Base-by-base conservation (phyloP, 805 yeast genomes). In the Naumovozyma dairenensis region DNA sequence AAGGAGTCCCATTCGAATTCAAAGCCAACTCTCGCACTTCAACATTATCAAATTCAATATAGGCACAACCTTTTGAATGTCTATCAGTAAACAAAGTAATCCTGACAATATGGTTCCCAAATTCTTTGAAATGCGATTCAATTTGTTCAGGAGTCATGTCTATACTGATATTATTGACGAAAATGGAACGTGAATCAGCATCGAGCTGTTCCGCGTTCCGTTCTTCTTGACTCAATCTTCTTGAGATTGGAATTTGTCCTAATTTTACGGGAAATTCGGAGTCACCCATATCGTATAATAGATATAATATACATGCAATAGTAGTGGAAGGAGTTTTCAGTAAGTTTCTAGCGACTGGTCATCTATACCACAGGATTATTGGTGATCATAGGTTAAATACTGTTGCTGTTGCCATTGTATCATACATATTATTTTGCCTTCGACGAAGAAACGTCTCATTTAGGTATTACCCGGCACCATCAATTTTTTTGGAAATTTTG, bases 51-150 rank as follows among this genome's bases (percentile, higher is more conserved):
- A 74, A 78, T 43, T 80, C 77, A 21, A 78, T 62, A 43, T 74
- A 78, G 1, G 82, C 84, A 48, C 71, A 74, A 2, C 82, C 83
- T 41, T 66, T 69, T 6, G 74, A 69, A 14, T 19, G 27, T 29
- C 60, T 60, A 42, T 50, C 49, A 25, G 42, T 43, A 36, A 74
- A 57, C 16, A 74, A 63, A 1, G 80, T 74, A 8, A 74, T 66
- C 41, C 77, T 53, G 39, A 66, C 67, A 32, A 74, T 65, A 1
- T 49, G 50, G 15, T 7, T 14, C 2, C 79, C 80, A 25, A 57
- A 61, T 2, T 37, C 42, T 24, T 55, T 54, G 52, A 73, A 74
- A 33, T 64, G 62, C 16, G 55, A 53, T 39, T 74, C 77, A 37
- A 74, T 49, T 32, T 62, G 66, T 32, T 63, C 70, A 1, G 79